Evolutionary conservation across 2,329 filamentous ascomycete genomes (phyloP).

Genomic region (Lachnellula subtilissima): DNA sequence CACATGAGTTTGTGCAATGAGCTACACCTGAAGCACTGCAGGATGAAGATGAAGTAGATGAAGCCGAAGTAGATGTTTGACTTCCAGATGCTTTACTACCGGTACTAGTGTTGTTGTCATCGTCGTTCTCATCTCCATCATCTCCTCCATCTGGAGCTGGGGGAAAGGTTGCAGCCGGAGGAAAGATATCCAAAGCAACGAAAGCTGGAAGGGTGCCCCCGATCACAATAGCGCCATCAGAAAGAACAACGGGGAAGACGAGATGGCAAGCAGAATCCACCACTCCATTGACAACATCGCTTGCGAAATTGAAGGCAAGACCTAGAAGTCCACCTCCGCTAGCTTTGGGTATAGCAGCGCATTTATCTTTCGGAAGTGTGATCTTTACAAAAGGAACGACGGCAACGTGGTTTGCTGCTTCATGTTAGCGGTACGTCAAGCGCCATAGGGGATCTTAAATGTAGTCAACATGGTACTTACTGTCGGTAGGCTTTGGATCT

Average conservation of each 20-base stretch:
- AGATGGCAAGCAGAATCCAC: conserved; percentile 1
- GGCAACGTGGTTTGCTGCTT: background rate
- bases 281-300: background rate
- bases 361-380: conserved; percentile 1
- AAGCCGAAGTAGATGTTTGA: background rate
- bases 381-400: background rate
- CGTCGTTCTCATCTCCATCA: background rate
- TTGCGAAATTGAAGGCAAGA: background rate
- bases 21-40: conserved; percentile 1
- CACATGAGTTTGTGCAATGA: background rate
- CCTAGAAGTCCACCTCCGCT: background rate
- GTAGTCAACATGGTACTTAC: background rate
- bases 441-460: background rate
- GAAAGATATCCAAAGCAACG: background rate
- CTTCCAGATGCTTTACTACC: background rate
- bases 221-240: background rate
- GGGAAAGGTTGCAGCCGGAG: background rate
- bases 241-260: background rate
- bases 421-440: background rate
- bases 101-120: background rate
- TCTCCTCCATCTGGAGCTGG: background rate
- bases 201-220: background rate
- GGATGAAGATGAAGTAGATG: background rate
- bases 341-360: background rate
- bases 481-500: background rate